These are phyloP conservation scores for Grigorovia transvaalensis DNA, from an alignment of 805 yeast genomes.

Conservation along the genomic window DNA sequence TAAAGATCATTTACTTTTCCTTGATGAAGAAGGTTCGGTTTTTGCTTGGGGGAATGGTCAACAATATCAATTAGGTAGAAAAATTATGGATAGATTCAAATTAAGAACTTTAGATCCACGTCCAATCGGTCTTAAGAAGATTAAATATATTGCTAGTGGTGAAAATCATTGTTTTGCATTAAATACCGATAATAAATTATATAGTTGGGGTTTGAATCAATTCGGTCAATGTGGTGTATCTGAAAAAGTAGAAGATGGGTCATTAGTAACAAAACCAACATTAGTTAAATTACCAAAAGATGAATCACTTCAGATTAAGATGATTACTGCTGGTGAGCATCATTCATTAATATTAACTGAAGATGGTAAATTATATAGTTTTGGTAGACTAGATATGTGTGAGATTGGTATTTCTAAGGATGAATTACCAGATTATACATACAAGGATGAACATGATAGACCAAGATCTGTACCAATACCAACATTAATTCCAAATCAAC, in stretches of 20 bases:
- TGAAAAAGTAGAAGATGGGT: conserved; percentile 74
- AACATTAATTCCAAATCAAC: conserved; percentile 50
- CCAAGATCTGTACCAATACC: conserved; percentile 83
- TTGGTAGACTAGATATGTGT: conserved; percentile 90
- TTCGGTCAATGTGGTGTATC: conserved; percentile 91
- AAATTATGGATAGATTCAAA: conserved; percentile 68
- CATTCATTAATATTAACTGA: conserved; percentile 70
- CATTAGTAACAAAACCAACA: conserved; percentile 69
- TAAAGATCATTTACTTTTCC: conserved; percentile 80
- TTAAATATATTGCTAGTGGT: conserved; percentile 79
- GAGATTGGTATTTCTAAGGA: conserved; percentile 73
- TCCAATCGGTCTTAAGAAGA: conserved; percentile 69
- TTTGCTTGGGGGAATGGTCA: conserved; percentile 98
- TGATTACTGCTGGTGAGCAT: conserved; percentile 89
- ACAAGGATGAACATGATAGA: conserved; percentile 67
- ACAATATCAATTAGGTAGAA: conserved; percentile 83
- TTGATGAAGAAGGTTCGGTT: conserved; percentile 76
- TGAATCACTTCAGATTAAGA: conserved; percentile 36
- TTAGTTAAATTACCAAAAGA: conserved; percentile 44
- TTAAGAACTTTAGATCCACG: conserved; percentile 67
- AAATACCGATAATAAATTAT: conserved; percentile 56
- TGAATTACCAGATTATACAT: conserved; percentile 57
- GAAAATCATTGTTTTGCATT: conserved; percentile 95
- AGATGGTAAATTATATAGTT: conserved; percentile 65
- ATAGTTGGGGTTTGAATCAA: conserved; percentile 93